Conservation (phyloP, 768 basidiomycete genomes). For the Aureoboletus auriporus region DNA sequence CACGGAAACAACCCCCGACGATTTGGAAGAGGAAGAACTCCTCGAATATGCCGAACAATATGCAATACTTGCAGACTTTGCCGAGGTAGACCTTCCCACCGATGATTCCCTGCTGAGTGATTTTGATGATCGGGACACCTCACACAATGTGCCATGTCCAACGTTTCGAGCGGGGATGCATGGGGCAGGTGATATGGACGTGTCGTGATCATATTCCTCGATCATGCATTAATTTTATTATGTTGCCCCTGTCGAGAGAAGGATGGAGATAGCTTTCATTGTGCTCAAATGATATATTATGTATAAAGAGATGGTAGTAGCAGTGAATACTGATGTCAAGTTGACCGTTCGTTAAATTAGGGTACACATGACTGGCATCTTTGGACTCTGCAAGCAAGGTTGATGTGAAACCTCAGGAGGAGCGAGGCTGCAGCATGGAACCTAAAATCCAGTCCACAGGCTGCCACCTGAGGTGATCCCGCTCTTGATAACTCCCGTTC, state of each 20-base stretch:
- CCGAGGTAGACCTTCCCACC: constrained; percentile 33
- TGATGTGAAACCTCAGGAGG: too few species aligned
- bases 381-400: too few species aligned
- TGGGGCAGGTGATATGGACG: constrained; percentile 23
- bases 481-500: too few species aligned
- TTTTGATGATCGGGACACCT: constrained; percentile 12
- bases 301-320: too few species aligned
- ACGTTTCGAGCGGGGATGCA: not conserved
- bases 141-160: not conserved
- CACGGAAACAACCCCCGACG: constrained; percentile 36
- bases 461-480: too few species aligned
- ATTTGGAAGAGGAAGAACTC: constrained; percentile 54
- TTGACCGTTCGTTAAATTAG: too few species aligned
- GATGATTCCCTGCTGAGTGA: constrained; percentile 20
- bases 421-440: too few species aligned
- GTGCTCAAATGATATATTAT: not conserved
- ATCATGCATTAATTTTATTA: constrained; percentile 5
- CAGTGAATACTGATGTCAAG: too few species aligned
- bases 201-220: constrained; percentile 12
- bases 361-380: too few species aligned
- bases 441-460: too few species aligned
- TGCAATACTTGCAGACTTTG: constrained; percentile 42
- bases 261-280: not conserved
- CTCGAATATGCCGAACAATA: constrained; percentile 57
- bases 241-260: not conserved